Base-by-base conservation (phyloP, 208 protist species). In the Naegleria lovaniensis region DNA sequence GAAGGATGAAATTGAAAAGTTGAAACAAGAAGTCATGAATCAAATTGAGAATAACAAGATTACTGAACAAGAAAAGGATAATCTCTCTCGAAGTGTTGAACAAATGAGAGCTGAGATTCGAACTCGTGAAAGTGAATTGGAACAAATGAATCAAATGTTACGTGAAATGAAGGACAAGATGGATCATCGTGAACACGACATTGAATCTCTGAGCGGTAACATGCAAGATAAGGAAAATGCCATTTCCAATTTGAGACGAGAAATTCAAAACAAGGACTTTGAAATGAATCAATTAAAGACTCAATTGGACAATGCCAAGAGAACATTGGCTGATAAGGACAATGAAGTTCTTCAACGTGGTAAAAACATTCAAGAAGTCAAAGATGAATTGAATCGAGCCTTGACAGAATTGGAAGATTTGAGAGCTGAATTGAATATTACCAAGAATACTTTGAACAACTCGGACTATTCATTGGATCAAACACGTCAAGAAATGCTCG, bases 1-100 rank as follows among this genome's bases (percentile, higher is more conserved):
- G 55, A 76, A 88, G 40, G 76, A 94, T 40, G 90, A 93, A 85
- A 79, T 93, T 58, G 94, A 95, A 52, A 92, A 95, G 33, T 90
- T 95, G 87, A 93, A 94, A 90, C 92, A 95, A 89, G 91, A 93
- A 89, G 41, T 83, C 40, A 92, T 92, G 87, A 83, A 91, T 38
- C 91, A 93, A 51, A 92, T 95, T 39, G 91, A 90, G 76, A 86
- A 95, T 67, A 87, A 95, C 84, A 52, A 55, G n/a, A 93, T 92
- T 29, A 86, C 94, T 55, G 92, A 94, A 79, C 39, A 88, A 58
- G 85, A 88, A 48, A 85, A 85, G 83, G 40, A 85, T 40, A 48
- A 85, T 5, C 41, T 85, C 9, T 36, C 19, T 79, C 19, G 67
- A 79, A 36, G 6, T 79, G 29, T 79, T 36, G 29, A 79, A 79